phyloP scores from a whole-genome alignment of 805 yeast species.

The Yamadazyma paraphyllophila region DNA sequence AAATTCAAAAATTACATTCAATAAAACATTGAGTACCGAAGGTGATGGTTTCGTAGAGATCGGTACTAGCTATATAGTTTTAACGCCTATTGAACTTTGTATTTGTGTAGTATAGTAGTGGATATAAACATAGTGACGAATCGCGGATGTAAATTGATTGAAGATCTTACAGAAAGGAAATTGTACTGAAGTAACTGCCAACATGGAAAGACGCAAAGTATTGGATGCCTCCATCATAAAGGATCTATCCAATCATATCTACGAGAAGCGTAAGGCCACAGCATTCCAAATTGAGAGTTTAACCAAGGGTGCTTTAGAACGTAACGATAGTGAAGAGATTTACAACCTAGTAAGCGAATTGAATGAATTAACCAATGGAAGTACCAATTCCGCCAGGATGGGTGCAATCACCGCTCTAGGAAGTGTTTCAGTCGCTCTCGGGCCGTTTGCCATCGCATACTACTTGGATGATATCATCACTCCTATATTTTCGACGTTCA shows the following conservation, averaged over 20 bases:
- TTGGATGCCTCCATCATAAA: constrained; percentile 37
- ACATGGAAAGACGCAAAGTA: constrained; percentile 13
- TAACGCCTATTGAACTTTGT: too few relatives aligned
- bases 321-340: constrained; percentile 59
- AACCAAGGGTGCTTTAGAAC: constrained; percentile 65
- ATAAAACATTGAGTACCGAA: too few relatives aligned
- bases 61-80: too few relatives aligned
- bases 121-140: neutral
- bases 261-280: constrained; percentile 46
- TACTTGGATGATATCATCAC: constrained; percentile 84
- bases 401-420: constrained; percentile 97
- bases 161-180: neutral
- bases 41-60: too few relatives aligned
- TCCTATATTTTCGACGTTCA: constrained; percentile 92
- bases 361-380: constrained; percentile 75
- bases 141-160: neutral
- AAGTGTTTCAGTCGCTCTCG: constrained; percentile 91
- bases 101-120: too few relatives aligned
- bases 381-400: constrained; percentile 68
- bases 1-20: neutral
- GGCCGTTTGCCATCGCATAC: constrained; percentile 75
- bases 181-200: neutral
- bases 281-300: constrained; percentile 70
- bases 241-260: constrained; percentile 44
- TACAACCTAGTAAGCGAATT: constrained; percentile 68